A percentile compares a stretch with the other conserved stretches of the same genome.
Evolutionary conservation across 2,329 filamentous ascomycete species (phyloP).

Genomic region (Helotiales sp.): DNA sequence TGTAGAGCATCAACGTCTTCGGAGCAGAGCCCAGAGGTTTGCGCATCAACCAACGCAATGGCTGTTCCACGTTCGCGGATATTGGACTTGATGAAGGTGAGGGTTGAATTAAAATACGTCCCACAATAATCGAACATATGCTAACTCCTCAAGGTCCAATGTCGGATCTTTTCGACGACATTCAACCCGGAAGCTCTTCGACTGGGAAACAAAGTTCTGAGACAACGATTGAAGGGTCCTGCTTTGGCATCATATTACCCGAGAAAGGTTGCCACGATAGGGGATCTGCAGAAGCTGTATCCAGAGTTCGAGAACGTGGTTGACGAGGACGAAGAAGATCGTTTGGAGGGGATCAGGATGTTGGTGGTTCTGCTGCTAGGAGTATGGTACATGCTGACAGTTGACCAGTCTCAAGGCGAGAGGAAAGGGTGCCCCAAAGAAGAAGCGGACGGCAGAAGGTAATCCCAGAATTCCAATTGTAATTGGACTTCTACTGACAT

Average conservation of each 20-base stretch:
- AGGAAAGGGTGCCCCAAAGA: slow-evolving; percentile 88
- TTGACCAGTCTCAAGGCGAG: slow-evolving; percentile 66
- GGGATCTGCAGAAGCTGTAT: slow-evolving; percentile 66
- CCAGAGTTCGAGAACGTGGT: slow-evolving; percentile 42
- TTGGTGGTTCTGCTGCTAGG: slow-evolving; percentile 33
- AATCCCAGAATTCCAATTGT: not conserved
- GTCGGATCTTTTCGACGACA: slow-evolving; percentile 84
- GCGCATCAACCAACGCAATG: slow-evolving; percentile 38
- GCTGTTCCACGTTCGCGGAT: slow-evolving; percentile 61
- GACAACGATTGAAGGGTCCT: slow-evolving; percentile 84
- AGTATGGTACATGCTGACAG: slow-evolving; percentile 15
- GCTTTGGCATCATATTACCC: slow-evolving; percentile 87
- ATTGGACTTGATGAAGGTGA: slow-evolving; percentile 77
- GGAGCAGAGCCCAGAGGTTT: slow-evolving; percentile 1
- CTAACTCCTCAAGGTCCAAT: slow-evolving; percentile 68
- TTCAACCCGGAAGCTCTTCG: slow-evolving; percentile 85
- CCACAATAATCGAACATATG: not conserved
- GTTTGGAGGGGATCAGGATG: slow-evolving; percentile 73
- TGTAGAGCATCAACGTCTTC: slow-evolving; percentile 13
- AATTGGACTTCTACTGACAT: slow-evolving; percentile 9
- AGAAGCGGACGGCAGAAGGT: slow-evolving; percentile 66
- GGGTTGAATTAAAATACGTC: not conserved
- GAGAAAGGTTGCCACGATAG: slow-evolving; percentile 59
- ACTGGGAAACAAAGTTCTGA: slow-evolving; percentile 88
- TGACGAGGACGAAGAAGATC: slow-evolving; percentile 77